Conservation (phyloP, 208 protist species). For the Trypanosoma vivax region DNA sequence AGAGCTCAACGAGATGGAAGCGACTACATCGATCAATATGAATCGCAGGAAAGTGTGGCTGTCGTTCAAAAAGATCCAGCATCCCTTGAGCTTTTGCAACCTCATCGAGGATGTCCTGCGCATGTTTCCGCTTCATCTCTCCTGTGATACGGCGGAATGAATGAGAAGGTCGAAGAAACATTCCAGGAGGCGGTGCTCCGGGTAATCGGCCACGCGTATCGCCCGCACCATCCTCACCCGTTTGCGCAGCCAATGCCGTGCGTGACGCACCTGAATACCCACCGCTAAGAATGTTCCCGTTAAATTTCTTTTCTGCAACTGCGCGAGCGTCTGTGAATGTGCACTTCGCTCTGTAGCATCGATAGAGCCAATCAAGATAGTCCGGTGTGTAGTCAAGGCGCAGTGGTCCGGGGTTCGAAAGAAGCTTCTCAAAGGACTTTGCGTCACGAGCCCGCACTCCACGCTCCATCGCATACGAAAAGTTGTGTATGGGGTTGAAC, state of each 20-base stretch:
- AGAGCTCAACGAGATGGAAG: constrained; percentile 75
- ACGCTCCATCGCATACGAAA: constrained; percentile 31
- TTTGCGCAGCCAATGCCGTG: neutral
- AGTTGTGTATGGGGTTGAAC: constrained; percentile 83
- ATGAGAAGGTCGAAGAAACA: constrained; percentile 48
- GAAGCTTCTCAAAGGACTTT: constrained; percentile 56
- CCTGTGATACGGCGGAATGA: constrained; percentile 51
- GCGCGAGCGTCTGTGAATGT: constrained; percentile 38
- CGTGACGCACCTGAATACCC: neutral
- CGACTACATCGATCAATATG: constrained; percentile 63
- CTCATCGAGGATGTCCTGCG: constrained; percentile 52
- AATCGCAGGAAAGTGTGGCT: constrained; percentile 77
- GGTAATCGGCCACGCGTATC: constrained; percentile 16
- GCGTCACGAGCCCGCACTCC: constrained; percentile 30
- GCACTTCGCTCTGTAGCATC: constrained; percentile 59
- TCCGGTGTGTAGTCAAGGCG: constrained; percentile 73
- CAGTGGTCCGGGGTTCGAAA: constrained; percentile 80
- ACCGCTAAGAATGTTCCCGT: constrained; percentile 36
- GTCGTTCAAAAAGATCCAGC: constrained; percentile 78
- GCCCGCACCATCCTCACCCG: neutral
- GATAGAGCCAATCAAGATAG: constrained; percentile 86
- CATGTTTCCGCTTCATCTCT: constrained; percentile 33
- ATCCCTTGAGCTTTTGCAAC: constrained; percentile 48
- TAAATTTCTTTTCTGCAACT: constrained; percentile 59
- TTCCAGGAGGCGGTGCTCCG: constrained; percentile 33